These are phyloP conservation scores for Phytophthora brassicae DNA, from an alignment of 352 stramenopile species.

Conservation along the genomic window DNA sequence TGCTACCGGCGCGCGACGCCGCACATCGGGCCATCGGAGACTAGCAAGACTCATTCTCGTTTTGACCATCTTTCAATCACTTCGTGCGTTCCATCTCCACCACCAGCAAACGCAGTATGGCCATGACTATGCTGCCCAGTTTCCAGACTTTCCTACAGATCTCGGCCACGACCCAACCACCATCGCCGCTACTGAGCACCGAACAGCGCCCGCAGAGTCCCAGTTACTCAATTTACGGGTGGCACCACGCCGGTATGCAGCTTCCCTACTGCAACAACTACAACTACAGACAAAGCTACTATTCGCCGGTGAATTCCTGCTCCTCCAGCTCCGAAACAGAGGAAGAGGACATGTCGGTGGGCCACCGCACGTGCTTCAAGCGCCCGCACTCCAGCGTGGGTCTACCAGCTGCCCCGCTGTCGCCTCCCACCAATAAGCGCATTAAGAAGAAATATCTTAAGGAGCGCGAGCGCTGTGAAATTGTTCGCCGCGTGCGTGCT, in stretches of 20 bases:
- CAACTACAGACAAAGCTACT: constrained; percentile 16
- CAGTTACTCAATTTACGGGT: constrained; percentile 20
- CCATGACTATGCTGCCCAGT: constrained; percentile 52
- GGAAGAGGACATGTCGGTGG: constrained; percentile 26
- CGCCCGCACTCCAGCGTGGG: constrained; percentile 24
- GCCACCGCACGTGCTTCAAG: constrained; percentile 24
- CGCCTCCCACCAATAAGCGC: constrained; percentile 30
- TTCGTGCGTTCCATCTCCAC: neutral
- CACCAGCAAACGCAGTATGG: constrained; percentile 25
- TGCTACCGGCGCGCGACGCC: constrained; percentile 26
- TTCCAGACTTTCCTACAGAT: constrained; percentile 62
- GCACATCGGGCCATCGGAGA: neutral
- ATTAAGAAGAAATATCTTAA: constrained; percentile 75
- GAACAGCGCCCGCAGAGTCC: constrained; percentile 10
- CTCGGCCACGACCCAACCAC: constrained; percentile 32
- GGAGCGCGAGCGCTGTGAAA: constrained; percentile 62
- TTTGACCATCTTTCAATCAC: constrained; percentile 22
- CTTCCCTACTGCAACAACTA: constrained; percentile 20
- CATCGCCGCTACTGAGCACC: constrained; percentile 19
- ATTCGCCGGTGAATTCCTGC: constrained; percentile 11
- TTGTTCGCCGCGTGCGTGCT: constrained; percentile 54
- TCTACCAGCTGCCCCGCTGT: constrained; percentile 18
- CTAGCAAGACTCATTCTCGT: constrained; percentile 25
- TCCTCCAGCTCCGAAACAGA: constrained; percentile 32
- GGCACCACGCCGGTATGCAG: constrained; percentile 19